Base-by-base conservation (phyloP, 345 rosid species). In the Salix arbutifolia region DNA sequence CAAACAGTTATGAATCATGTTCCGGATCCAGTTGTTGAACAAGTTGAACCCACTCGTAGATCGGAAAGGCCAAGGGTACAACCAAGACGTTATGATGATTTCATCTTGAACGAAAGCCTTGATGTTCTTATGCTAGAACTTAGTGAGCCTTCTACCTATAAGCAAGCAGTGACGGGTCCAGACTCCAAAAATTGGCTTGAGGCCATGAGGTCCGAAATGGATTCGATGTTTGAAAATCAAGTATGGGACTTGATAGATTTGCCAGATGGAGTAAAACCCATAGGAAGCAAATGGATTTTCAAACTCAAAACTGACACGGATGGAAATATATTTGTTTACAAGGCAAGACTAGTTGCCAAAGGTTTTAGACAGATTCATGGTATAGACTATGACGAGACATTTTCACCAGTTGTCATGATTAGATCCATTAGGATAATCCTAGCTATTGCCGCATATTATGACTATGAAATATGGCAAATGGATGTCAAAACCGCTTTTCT, bases 151-250 rank as follows among this genome's bases (percentile, higher is more conserved):
- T 70, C 53, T 5, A 66, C 80, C 23, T 79, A 71, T 50, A 17
- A 30, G 4, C 68, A 79, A 62, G 75, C 70, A 1, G 26, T 80
- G 31, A 42, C 18, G 28, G 23, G 76, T 2, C 67, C 79, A n/a
- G 44, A 80, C 8, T 80, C 68, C 11, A 73, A 80, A 0, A 74
- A 58, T n/a, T 81, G 79, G 82, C 72, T 37, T 12, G 33, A 72
- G 23, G 66, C 75, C 50, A 72, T 72, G 75, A 11, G 38, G 37
- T 72, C 50, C 1, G 21, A 72, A 25, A 71, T 78, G 69, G 68
- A 74, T 17, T 80, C 79, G 74, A 77, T 80, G 76, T 77, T 31
- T 9, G 14, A 38, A 12, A 80, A 83, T 65, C 65, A 83, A 72
- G 78, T 79, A 5, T 79, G 70, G 76, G 46, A 37, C 58, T 77